Percentiles rank a stretch among this genome's conserved stretches.
These are phyloP conservation scores for Aspergillus wentii DNA, from an alignment of 495 filamentous ascomycete genomes.

Conservation along the genomic window DNA sequence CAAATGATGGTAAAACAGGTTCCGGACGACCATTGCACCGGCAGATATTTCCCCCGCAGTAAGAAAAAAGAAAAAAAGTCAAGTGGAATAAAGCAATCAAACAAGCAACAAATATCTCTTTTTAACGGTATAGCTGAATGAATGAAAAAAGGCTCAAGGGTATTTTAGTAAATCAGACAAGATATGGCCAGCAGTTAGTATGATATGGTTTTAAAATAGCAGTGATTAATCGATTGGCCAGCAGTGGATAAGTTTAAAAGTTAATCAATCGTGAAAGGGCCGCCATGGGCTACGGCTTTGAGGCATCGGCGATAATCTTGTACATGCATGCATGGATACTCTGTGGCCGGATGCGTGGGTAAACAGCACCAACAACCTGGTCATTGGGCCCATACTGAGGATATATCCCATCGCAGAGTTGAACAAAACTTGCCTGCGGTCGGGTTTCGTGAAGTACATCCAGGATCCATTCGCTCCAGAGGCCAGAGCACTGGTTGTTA, in stretches of 20 bases:
- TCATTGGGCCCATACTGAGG: constrained; percentile 25
- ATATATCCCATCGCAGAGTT: constrained; percentile 51
- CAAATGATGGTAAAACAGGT: too few relatives aligned
- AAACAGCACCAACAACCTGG: constrained; percentile 24
- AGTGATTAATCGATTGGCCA: not conserved
- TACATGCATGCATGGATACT: constrained; percentile 29
- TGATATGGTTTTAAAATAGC: not conserved
- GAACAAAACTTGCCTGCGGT: constrained; percentile 50
- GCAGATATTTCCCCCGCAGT: too few relatives aligned
- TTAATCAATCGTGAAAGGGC: not conserved
- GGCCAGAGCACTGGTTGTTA: constrained; percentile 53
- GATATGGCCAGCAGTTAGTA: too few relatives aligned
- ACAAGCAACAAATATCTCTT: too few relatives aligned
- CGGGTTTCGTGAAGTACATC: constrained; percentile 47
- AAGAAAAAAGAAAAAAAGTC: too few relatives aligned
- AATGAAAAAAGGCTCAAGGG: too few relatives aligned
- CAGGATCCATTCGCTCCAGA: constrained; percentile 65
- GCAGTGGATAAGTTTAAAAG: too few relatives aligned
- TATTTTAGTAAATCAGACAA: too few relatives aligned
- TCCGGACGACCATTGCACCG: too few relatives aligned
- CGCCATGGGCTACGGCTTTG: constrained; percentile 19
- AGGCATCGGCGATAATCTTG: constrained; percentile 30
- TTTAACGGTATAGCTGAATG: too few relatives aligned
- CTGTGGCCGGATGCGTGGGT: constrained; percentile 24
- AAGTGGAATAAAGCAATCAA: too few relatives aligned